Evolutionary conservation across 345 rosid species (phyloP).

Genomic region (Durio zibethinus): DNA sequence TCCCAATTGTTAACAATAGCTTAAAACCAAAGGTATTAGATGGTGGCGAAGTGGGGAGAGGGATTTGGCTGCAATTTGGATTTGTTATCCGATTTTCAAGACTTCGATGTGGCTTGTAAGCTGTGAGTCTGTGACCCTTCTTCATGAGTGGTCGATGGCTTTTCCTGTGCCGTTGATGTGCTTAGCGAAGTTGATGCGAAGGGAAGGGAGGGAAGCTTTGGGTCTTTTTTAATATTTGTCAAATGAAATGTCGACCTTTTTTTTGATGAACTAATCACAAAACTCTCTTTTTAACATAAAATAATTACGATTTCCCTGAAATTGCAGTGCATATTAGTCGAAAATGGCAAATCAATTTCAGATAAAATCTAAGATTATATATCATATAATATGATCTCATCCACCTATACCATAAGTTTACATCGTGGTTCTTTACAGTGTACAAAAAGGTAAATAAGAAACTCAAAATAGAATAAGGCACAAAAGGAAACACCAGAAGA

Average conservation of each 20-base stretch:
- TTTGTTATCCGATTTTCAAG: not conserved
- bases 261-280: not conserved
- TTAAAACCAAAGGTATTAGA: no score
- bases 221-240: not conserved
- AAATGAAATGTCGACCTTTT: not conserved
- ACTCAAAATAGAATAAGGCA: conserved; percentile 81
- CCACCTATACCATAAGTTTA: conserved; percentile 1
- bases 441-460: conserved; percentile 7
- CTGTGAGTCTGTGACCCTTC: no score
- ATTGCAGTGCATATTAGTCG: not conserved
- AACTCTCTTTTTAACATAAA: not conserved
- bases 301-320: not conserved
- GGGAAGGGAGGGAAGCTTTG: not conserved
- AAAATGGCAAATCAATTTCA: not conserved
- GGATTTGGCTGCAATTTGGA: not conserved
- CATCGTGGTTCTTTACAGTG: conserved; percentile 18
- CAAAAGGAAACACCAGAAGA: conserved; percentile 72
- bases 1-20: not conserved
- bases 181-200: not conserved
- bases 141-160: not conserved
- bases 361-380: conserved; percentile 3
- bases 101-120: not conserved
- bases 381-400: conserved; percentile 11
- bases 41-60: no score
- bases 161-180: not conserved